Conservation (phyloP, 108 stramenopile species). For the Stephanodiscus triporus region DNA sequence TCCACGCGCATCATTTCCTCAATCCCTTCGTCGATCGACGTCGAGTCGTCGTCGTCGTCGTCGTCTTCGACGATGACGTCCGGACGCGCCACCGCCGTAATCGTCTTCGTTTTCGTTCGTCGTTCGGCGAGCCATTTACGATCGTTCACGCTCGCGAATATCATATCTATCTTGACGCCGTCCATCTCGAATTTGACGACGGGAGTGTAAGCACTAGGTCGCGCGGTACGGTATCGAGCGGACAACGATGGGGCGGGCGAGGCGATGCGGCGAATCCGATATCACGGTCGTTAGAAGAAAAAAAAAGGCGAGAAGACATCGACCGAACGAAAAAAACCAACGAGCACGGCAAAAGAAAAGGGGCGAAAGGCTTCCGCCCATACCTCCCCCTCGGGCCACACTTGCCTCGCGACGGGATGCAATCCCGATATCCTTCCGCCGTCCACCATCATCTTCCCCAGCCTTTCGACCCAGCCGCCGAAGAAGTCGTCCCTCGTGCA, state of each 20-base stretch:
- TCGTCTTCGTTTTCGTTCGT: not conserved
- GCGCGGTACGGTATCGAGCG: not conserved
- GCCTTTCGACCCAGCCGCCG: conserved; percentile 49
- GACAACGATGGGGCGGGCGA: not conserved
- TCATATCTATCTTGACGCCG: conserved; percentile 70
- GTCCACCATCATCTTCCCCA: conserved; percentile 22
- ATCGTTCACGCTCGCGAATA: conserved; percentile 61
- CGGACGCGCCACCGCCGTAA: not conserved
- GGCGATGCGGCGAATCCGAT: no score
- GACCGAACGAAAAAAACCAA: no score
- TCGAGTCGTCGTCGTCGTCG: conserved; percentile 1
- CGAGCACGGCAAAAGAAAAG: no score
- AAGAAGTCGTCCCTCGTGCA: conserved; percentile 70
- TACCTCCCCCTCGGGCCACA: no score
- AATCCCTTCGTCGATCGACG: conserved; percentile 29
- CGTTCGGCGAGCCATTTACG: conserved; percentile 30
- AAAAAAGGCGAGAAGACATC: not conserved
- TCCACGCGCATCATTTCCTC: conserved; percentile 51
- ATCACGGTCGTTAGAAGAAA: not conserved
- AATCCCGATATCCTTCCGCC: conserved; percentile 43
- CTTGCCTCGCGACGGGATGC: conserved; percentile 60
- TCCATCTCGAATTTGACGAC: conserved; percentile 77
- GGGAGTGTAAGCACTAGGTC: conserved; percentile 68
- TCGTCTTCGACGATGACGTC: not conserved
- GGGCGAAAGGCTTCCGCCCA: no score